Evolutionary conservation across 257 asterid species (phyloP), one percentile per base, ranked within the genome.

Genomic region (Paraleonurus japonicus): DNA sequence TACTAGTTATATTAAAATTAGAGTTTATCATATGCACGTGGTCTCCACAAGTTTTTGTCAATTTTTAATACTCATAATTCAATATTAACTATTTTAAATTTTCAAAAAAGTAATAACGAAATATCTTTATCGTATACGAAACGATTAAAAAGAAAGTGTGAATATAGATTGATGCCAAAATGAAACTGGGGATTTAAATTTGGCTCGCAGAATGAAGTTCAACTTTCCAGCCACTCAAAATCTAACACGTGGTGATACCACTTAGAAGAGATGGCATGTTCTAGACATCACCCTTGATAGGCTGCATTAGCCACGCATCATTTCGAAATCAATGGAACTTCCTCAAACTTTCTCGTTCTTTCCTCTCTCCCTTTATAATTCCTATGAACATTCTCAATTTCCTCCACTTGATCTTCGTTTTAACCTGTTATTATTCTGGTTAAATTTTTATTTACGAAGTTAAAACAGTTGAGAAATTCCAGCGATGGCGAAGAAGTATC

Each of bases 401-500:
- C 4, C 35, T 58, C 47, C 39, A 19, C n/a, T n/a, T 48, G 60
- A 69, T 19, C 27, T 79, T 13, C 24, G 51, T 9, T 17, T 39
- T 0, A 16, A 2, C n/a, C n/a, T n/a, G 63, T 32, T 63, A 13
- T 43, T 30, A 8, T 53, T 17, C 28, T 26, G 26, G 24, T 27
- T 15, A 26, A 61, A 0, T 13, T 45, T 72, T 41, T 15, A 1
- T 62, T 41, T 22, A 15, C 22, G 65, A 32, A 35, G 15, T 67
- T 62, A 2, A 47, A 19, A 2, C 67, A 7, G 45, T 59, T 48
- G 65, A 0, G 48, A 71, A 30, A 23, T 59, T 48, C 39, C 43
- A 39, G 69, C 65, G 48, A 89, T 89, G 91, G 89, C 60, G 83
- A 87, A 89, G 75, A 77, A 74, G 13, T 89, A 89, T 27, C 94